phyloP scores from a whole-genome alignment of 768 basidiomycete genomes.

The Clavaria fumosa region DNA sequence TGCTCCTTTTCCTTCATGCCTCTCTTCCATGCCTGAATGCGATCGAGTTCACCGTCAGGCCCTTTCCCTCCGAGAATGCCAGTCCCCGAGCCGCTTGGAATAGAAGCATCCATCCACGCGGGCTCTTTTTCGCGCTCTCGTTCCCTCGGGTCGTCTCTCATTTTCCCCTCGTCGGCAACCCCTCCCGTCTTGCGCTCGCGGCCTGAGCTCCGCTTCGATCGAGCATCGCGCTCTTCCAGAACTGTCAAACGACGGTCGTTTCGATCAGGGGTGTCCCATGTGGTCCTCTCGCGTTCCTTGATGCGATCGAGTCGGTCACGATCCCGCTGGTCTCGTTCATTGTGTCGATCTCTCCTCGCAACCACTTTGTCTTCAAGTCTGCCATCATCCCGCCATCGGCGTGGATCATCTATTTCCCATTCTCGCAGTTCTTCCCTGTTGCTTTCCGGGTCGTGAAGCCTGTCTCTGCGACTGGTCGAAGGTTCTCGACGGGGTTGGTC shows the following conservation, averaged over 20 bases:
- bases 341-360: conserved; percentile 36
- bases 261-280: conserved; percentile 27
- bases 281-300: no score
- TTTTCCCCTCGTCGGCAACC: conserved; percentile 27
- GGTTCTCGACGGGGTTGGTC: conserved; percentile 45
- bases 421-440: conserved; percentile 28
- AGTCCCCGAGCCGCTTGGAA: conserved; percentile 39
- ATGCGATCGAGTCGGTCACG: conserved; percentile 27
- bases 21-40: conserved; percentile 81
- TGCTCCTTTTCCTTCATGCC: conserved; percentile 63
- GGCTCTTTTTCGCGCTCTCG: conserved; percentile 73
- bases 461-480: conserved; percentile 37
- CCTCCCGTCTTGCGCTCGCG: conserved; percentile 39
- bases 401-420: conserved; percentile 45
- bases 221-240: conserved; percentile 55
- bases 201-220: conserved; percentile 40
- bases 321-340: conserved; percentile 25
- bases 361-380: conserved; percentile 64
- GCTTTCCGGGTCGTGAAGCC: conserved; percentile 22
- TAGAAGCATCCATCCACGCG: conserved; percentile 85
- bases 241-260: conserved; percentile 41
- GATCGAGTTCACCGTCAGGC: conserved; percentile 55
- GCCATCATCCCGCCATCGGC: conserved; percentile 74
- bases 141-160: conserved; percentile 32
- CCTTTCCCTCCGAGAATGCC: conserved; percentile 52